Base-by-base conservation (phyloP, 768 basidiomycete genomes). In the Boletus rufocinnamomeus region DNA sequence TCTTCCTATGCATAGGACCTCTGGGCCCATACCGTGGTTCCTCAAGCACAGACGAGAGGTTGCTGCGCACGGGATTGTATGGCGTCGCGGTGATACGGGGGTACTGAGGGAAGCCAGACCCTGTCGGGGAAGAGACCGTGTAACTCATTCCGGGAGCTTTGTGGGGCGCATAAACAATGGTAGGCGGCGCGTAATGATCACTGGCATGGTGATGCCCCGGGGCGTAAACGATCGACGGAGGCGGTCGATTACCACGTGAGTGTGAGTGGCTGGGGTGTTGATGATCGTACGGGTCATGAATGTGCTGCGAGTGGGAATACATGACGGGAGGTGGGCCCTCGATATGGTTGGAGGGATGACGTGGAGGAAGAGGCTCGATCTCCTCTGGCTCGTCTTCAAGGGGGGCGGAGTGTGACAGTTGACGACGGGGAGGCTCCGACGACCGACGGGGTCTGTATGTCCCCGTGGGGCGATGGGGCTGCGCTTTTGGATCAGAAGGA, bases 61-160 rank as follows among this genome's bases (percentile, higher is more conserved):
- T 73, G 41, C 75, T 73, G 45, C 73, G 73, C 14, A 69, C 72
- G 13, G 77, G 70, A n/a, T 79, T 76, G 57, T 76, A 78, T 4
- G 80, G 77, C 1, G 78, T 72, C 17, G 72, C 70, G 27, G 75
- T 77, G 41, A 77, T 75, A 48, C 75, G 76, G 6, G 76, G 75
- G 62, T 80, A 77, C 57, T 79, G 77, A 37, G 71, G 66, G 64
- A 72, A 67, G 16, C 64, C 66, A 60, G 62, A 69, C 56, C 66
- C 71, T 58, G 80, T 25, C 8, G 86, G 84, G 21, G 83, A 81
- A n/a, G 87, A 88, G 53, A 87, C 84, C 56, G 86, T 88, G 67
- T 88, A 84, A 4, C 83, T 82, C 76, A 89, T 82, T 4, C 84
- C 84, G 54, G 86, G 85, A 76, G 50, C 81, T 79, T 73, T 79